These are phyloP conservation scores for Geotrichum macrosporum DNA, from an alignment of 1,139 yeast genomes.

Conservation along the genomic window DNA sequence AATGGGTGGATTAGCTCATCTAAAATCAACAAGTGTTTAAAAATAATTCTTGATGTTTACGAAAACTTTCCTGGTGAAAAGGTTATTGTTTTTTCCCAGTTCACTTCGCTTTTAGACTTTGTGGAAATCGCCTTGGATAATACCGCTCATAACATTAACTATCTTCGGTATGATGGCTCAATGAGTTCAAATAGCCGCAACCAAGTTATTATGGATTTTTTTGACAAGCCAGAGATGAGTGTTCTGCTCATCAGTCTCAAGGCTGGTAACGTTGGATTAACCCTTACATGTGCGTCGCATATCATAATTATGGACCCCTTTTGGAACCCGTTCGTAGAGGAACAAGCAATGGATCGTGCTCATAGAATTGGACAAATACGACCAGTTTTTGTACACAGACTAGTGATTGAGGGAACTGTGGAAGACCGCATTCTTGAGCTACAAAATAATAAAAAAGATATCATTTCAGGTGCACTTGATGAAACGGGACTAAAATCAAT, in stretches of 20 bases:
- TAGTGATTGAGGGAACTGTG: constrained; percentile 63
- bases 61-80: constrained; percentile 52
- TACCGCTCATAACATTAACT: constrained; percentile 36
- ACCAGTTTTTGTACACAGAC: constrained; percentile 68
- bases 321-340: constrained; percentile 96
- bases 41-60: constrained; percentile 44
- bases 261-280: constrained; percentile 91
- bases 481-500: constrained; percentile 65
- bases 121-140: constrained; percentile 54
- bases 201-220: constrained; percentile 57
- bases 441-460: constrained; percentile 66
- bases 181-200: constrained; percentile 68
- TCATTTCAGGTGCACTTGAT: constrained; percentile 79
- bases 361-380: constrained; percentile 84
- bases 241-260: constrained; percentile 71
- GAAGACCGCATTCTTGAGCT: constrained; percentile 81
- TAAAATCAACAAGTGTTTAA: constrained; percentile 51
- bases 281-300: constrained; percentile 89
- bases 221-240: constrained; percentile 48
- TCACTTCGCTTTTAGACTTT: constrained; percentile 71
- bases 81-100: constrained; percentile 77
- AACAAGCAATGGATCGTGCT: no score
- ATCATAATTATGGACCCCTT: constrained; percentile 88
- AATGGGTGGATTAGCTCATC: constrained; percentile 38
- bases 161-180: constrained; percentile 72